These are phyloP conservation scores for Paramecium octaurelia DNA, from an alignment of 73 alveolate species.

Conservation along the genomic window DNA sequence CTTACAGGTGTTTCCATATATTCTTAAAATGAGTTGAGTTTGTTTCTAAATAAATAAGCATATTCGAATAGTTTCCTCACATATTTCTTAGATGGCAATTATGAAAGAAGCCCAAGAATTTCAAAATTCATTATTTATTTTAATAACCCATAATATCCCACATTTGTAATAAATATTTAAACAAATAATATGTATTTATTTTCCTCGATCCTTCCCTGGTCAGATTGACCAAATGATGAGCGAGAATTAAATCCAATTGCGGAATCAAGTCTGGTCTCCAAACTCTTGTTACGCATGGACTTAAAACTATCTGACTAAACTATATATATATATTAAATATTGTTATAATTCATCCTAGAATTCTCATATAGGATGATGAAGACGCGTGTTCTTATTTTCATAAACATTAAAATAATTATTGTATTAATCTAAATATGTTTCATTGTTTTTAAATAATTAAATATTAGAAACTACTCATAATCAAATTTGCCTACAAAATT, in stretches of 20 bases:
- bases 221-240: constrained; percentile 51
- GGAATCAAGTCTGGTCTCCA: constrained; percentile 55
- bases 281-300: constrained; percentile 54
- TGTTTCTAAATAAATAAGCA: constrained; percentile 36
- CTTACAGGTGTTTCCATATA: constrained; percentile 50
- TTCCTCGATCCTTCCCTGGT: constrained; percentile 49
- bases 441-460: not conserved
- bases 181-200: not conserved
- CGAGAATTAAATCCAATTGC: constrained; percentile 25
- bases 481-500: not conserved
- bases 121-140: not conserved
- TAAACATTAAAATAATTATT: not conserved
- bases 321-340: not conserved
- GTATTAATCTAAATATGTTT: not conserved
- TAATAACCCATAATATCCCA: constrained; percentile 1
- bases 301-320: constrained; percentile 20
- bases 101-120: not conserved
- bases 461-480: not conserved
- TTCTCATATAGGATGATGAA: not conserved
- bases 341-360: not conserved
- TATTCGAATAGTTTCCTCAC: constrained; percentile 13
- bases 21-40: not conserved
- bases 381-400: not conserved
- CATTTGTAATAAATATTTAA: constrained; percentile 1
- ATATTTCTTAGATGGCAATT: constrained; percentile 36